Base-by-base conservation (phyloP, 495 filamentous ascomycete genomes). In the Extremus antarcticus region DNA sequence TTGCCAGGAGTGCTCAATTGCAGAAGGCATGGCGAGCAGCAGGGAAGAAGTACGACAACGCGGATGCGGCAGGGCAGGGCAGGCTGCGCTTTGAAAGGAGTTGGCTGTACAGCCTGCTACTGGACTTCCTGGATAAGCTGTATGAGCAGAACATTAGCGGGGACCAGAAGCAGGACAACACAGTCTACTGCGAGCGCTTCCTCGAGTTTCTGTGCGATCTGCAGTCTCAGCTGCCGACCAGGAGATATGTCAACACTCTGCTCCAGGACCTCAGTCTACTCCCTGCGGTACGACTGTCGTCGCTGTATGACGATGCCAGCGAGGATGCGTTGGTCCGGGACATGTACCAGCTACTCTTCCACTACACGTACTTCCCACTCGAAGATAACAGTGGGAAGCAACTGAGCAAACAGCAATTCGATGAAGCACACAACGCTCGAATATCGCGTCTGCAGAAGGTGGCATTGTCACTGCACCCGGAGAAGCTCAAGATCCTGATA, bases 1-100 rank as follows among this genome's bases (percentile, higher is more conserved):
- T 97, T 47, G 79, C 85, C 32, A 82, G 86, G 57, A 77, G 80
- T 32, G 67, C 78, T 4, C 81, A 84, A 43, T 70, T 90, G 51
- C 85, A 78, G 64, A 97, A 95, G 67, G 85, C 88, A 32, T 99
- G 92, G 92, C 84, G 89, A 63, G 88, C 90, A 17, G 77, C 88
- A 16, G 76, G 71, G 2, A 97, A 94, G 71, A 77, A 89, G 53
- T 97, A 85, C 61, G 91, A 97, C 50, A 80, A 85, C 9, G 88
- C 85, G 48, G 90, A 97, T 62, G 89, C 94, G 56, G 70, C 73
- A 15, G 75, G 77, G 2, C 87, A 94, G 64, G 82, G 83, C 35
- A 84, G 85, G 60, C 73, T 95, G 57, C 82, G 86, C 40, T 97
- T 96, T 61, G 92, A 99, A 70, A 81, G 94, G 48, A 84, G 87